phyloP scores from a whole-genome alignment of 129 eudicot genomes.

The Deinandra increscens region DNA sequence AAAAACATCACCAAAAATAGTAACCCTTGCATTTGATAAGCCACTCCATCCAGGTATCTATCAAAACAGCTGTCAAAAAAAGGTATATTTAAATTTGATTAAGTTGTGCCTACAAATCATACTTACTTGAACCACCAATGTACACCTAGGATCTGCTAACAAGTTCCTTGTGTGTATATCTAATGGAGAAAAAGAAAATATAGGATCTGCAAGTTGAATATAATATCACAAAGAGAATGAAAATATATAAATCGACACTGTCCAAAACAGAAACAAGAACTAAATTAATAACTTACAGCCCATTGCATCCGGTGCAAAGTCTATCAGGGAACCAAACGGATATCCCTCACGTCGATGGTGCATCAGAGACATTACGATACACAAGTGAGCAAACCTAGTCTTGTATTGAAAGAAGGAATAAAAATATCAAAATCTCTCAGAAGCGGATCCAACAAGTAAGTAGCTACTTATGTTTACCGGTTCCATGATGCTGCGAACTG shows the following conservation, averaged over 20 bases:
- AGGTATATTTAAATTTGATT: slow-evolving; percentile 8
- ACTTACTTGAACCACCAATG: slow-evolving; percentile 93
- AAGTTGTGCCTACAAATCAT: slow-evolving; percentile 4
- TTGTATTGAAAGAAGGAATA: slow-evolving; percentile 21
- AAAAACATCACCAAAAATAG: slow-evolving; percentile 88
- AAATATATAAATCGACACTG: background rate
- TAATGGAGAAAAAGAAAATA: slow-evolving; percentile 93
- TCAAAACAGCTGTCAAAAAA: slow-evolving; percentile 28
- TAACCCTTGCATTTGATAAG: slow-evolving; percentile 95
- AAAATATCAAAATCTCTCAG: background rate
- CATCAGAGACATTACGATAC: slow-evolving; percentile 97
- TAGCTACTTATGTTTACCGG: slow-evolving; percentile 43
- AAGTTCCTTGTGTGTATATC: slow-evolving; percentile 95
- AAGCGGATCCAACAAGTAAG: background rate
- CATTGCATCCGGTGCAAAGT: slow-evolving; percentile 88
- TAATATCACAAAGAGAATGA: background rate
- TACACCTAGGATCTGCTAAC: slow-evolving; percentile 91
- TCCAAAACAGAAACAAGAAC: too few relatives aligned
- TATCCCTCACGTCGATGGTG: slow-evolving; percentile 96
- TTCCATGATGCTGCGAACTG: slow-evolving; percentile 97
- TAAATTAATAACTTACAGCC: slow-evolving; percentile 67
- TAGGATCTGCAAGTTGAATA: slow-evolving; percentile 67
- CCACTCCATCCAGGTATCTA: slow-evolving; percentile 99
- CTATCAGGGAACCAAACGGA: slow-evolving; percentile 96
- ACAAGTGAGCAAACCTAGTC: slow-evolving; percentile 98